Conservation (phyloP, 352 stramenopile species). For the Blastocystis sp. region DNA sequence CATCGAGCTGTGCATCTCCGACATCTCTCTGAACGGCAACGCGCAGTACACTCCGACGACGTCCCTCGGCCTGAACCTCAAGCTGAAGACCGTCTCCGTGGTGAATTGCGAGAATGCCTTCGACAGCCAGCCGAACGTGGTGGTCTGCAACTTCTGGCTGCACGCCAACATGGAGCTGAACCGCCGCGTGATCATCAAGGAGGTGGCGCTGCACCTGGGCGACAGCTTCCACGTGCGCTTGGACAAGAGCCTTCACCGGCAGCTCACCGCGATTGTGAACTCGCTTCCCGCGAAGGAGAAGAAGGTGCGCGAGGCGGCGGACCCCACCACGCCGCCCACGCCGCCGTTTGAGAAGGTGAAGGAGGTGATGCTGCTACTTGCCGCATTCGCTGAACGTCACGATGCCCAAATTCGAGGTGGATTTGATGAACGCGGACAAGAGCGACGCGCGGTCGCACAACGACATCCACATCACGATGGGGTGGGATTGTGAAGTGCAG, state of each 20-base stretch:
- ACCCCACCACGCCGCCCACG: background rate
- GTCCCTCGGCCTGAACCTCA: background rate
- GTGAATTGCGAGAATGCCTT: slow-evolving; percentile 49
- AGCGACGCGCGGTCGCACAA: background rate
- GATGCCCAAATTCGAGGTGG: slow-evolving; percentile 13
- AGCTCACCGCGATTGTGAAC: slow-evolving; percentile 40
- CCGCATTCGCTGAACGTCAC: slow-evolving; percentile 18
- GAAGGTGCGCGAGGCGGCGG: background rate
- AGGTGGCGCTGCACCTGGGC: slow-evolving; percentile 10
- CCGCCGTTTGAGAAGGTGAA: slow-evolving; percentile 1
- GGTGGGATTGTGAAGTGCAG: background rate
- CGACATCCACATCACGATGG: slow-evolving; percentile 29
- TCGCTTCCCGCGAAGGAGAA: background rate
- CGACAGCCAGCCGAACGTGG: slow-evolving; percentile 42
- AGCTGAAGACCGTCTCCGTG: background rate
- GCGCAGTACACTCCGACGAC: slow-evolving; percentile 41
- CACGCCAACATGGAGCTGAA: background rate
- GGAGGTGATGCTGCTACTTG: background rate
- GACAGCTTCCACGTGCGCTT: slow-evolving; percentile 55
- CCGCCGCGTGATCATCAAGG: background rate
- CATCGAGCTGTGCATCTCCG: background rate
- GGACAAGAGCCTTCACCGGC: slow-evolving; percentile 46
- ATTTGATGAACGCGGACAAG: slow-evolving; percentile 55
- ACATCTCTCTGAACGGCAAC: slow-evolving; percentile 21
- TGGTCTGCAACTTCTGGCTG: slow-evolving; percentile 48